Evolutionary conservation across 1,284 basidiomycete species (phyloP).

Genomic region (Grifola frondosa): DNA sequence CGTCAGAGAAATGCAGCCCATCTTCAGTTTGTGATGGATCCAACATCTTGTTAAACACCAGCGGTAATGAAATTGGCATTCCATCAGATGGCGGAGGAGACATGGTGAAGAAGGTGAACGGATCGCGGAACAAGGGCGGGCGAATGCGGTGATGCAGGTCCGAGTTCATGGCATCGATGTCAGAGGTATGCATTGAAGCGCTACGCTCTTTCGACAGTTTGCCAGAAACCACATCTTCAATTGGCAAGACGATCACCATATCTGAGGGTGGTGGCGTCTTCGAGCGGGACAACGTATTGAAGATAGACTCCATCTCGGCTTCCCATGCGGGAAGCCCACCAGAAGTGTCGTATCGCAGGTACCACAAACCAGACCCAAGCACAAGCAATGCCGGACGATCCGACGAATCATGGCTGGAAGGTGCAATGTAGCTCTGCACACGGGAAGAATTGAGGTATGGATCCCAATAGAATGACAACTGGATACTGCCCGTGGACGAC

Average conservation of each 20-base stretch:
- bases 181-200: conserved; percentile 65
- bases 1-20: conserved; percentile 77
- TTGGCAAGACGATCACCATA: conserved; percentile 72
- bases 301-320: conserved; percentile 62
- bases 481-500: conserved; percentile 43
- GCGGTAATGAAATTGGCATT: conserved; percentile 58
- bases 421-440: conserved; percentile 40
- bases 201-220: conserved; percentile 67
- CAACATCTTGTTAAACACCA: conserved; percentile 78
- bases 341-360: conserved; percentile 71
- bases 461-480: conserved; percentile 76
- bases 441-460: conserved; percentile 75
- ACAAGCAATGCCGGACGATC: conserved; percentile 65
- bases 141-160: conserved; percentile 72
- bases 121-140: conserved; percentile 33
- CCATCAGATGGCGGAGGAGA: conserved; percentile 21
- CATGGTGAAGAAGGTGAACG: conserved; percentile 31
- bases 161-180: conserved; percentile 88
- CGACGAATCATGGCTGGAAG: conserved; percentile 7
- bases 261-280: conserved; percentile 57
- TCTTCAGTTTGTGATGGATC: conserved; percentile 74
- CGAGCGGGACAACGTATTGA: conserved; percentile 47
- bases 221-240: conserved; percentile 61
- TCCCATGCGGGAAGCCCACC: conserved; percentile 81
- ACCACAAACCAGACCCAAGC: conserved; percentile 86